Conservation (phyloP, 1,284 basidiomycete species). For the Trametes hirsuta region DNA sequence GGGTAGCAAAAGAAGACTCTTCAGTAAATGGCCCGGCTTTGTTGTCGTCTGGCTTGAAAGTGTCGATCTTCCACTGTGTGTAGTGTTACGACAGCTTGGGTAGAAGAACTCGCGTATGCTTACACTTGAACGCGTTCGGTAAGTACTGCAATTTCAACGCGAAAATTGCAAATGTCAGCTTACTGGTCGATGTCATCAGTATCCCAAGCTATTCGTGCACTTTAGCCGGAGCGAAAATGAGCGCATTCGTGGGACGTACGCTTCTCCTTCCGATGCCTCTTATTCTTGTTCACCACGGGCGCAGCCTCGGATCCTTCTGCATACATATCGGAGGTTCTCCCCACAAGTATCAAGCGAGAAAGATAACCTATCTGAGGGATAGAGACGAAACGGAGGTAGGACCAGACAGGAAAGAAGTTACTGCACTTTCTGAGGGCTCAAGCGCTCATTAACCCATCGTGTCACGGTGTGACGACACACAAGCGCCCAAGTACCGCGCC, state of each 20-base stretch:
- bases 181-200: constrained; percentile 98
- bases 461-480: background rate
- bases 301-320: constrained; percentile 46
- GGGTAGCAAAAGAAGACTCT: constrained; percentile 96
- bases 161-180: constrained; percentile 39
- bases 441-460: background rate
- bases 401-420: background rate
- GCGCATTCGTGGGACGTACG: constrained; percentile 52
- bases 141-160: constrained; percentile 17
- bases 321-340: constrained; percentile 39
- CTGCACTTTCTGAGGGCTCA: no score
- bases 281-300: constrained; percentile 75
- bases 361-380: background rate
- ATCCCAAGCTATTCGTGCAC: constrained; percentile 81
- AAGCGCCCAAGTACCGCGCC: background rate
- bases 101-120: constrained; percentile 8
- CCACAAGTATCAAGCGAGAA: background rate
- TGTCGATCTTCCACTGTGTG: constrained; percentile 85
- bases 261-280: constrained; percentile 89
- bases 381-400: background rate
- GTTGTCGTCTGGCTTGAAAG: constrained; percentile 78
- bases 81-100: constrained; percentile 11
- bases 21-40: constrained; percentile 86
- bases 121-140: constrained; percentile 21
- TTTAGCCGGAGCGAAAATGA: background rate